Base-by-base conservation (phyloP, 1,284 basidiomycete species). In the Leccinum subrobustum region DNA sequence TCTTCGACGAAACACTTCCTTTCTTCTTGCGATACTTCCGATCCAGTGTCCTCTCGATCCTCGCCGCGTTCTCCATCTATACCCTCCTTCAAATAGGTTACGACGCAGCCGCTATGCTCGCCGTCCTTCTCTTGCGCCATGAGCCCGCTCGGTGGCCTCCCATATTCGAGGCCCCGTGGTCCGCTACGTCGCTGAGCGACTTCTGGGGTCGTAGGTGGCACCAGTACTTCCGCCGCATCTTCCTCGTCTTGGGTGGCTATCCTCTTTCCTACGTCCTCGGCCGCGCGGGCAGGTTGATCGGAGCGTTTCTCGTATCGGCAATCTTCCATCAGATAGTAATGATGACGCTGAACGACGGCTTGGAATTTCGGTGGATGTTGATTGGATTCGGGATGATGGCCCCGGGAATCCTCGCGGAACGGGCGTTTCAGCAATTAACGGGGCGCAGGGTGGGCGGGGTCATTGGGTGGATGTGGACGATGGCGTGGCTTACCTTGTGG, bases 251-350 rank as follows among this genome's bases (percentile, higher is more conserved):
- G 72, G 79, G 76, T 18, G 60, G 65, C 5, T 59, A 48, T 5
- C 75, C 75, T 1, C 57, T 71, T 11, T 65, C 64, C 25, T 63
- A 67, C 39, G 25, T 84, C 8, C 72, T 81, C 44, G 85, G 85
- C 3, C 77, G 77, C 4, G 59, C 72, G 2, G 84, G 79, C 4
- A 77, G 74, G 3, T 70, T 85, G 1, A 44, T 88, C 3, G 85
- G 82, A 3, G 80, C 79, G 0, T 89, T 89, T 67, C 60, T 83
- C 3, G 63, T 80, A 7, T 88, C 87, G 1, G 87, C 80, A 6
- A 56, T 85, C 2, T 67, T 88, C 47, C 88, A 89, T 64, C 77
- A 82, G 65, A 63, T 80, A 25, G 85, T 81, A 3, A 65, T 85
- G 23, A 27, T 25, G 85, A 83, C 77, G 81, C 82, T 0, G 78